These are phyloP conservation scores for Lichtheimia hyalospora DNA, from an alignment of 371 early-diverging fungal species.

Conservation along the genomic window DNA sequence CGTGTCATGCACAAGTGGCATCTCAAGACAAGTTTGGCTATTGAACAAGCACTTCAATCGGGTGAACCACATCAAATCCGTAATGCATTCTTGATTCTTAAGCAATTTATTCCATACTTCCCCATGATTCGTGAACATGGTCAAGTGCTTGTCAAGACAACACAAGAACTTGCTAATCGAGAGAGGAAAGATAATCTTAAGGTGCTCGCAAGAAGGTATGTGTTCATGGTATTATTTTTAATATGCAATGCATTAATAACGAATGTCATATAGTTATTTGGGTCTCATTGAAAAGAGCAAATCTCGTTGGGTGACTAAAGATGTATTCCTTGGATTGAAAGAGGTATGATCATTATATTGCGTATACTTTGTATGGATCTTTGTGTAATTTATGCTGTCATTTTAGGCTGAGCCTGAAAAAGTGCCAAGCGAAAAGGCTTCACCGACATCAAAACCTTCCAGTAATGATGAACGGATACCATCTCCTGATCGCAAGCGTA, in stretches of 20 bases:
- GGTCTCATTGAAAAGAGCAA: conserved; percentile 35
- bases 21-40: conserved; percentile 43
- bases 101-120: conserved; percentile 62
- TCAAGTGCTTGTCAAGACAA: conserved; percentile 28
- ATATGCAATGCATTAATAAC: too few species aligned
- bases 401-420: conserved; percentile 4
- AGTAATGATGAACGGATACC: conserved; percentile 8
- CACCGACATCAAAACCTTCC: conserved; percentile 9
- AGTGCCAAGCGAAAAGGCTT: background rate
- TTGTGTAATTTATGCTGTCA: background rate
- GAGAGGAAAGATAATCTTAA: conserved; percentile 42
- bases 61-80: conserved; percentile 71
- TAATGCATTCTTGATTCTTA: conserved; percentile 73
- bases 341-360: too few species aligned
- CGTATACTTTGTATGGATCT: too few species aligned
- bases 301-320: conserved; percentile 28
- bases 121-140: conserved; percentile 64
- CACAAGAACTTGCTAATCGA: conserved; percentile 29
- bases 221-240: background rate
- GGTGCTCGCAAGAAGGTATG: conserved; percentile 39
- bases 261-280: conserved; percentile 19
- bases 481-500: conserved; percentile 9
- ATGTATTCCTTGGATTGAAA: conserved; percentile 28
- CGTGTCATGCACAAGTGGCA: conserved; percentile 83
- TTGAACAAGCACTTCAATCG: conserved; percentile 58